These are phyloP conservation scores for Phellopilus nigrolimitatus DNA, from an alignment of 1,284 basidiomycete species.

Conservation along the genomic window DNA sequence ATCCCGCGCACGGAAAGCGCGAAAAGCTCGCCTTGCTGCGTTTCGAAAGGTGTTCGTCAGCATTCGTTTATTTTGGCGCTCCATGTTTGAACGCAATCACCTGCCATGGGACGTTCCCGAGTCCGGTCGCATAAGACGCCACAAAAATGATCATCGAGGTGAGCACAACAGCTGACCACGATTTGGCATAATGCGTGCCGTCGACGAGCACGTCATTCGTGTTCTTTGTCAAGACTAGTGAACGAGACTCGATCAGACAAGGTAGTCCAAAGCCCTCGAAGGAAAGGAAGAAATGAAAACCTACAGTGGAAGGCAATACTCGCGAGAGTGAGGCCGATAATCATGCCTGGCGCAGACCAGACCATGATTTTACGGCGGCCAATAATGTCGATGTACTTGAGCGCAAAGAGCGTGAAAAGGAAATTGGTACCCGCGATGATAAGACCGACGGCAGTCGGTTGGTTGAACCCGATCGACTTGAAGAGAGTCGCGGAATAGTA, in stretches of 20 bases:
- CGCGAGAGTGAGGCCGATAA: conserved; percentile 64
- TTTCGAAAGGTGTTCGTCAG: neutral
- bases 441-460: conserved; percentile 75
- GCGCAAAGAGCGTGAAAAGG: conserved; percentile 74
- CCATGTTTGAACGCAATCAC: neutral
- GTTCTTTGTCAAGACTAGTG: conserved; percentile 57
- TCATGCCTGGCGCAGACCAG: conserved; percentile 74
- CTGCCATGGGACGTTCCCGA: conserved; percentile 83
- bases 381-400: conserved; percentile 78
- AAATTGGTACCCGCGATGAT: conserved; percentile 81
- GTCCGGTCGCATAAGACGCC: conserved; percentile 74
- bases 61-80: neutral
- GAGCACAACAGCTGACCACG: conserved; percentile 69
- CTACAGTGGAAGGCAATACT: conserved; percentile 73
- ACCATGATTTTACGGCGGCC: conserved; percentile 77
- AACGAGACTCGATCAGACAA: neutral
- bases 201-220: conserved; percentile 65
- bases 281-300: conserved; percentile 28
- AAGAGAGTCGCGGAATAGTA: conserved; percentile 79
- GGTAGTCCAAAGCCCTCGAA: neutral
- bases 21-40: conserved; percentile 12
- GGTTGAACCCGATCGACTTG: conserved; percentile 74
- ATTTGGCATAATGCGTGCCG: conserved; percentile 56
- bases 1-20: conserved; percentile 61
- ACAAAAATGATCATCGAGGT: conserved; percentile 80